Evolutionary conservation across 2,329 filamentous ascomycete species (phyloP), one percentile per base, ranked within the genome.

Genomic region (Cadophora luteo-olivacea): DNA sequence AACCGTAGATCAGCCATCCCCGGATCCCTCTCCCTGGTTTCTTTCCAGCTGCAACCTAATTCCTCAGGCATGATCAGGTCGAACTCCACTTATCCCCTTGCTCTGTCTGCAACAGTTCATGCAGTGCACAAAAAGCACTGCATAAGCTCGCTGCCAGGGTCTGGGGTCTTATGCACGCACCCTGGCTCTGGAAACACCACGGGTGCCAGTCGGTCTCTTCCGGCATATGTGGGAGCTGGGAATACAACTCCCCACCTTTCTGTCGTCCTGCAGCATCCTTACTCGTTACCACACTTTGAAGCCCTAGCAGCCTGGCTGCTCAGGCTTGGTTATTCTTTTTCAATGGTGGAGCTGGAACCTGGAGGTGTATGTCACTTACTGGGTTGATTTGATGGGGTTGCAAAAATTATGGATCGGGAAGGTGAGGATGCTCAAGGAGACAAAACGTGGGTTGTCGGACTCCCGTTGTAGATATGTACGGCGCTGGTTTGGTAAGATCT

Each of bases 161-260:
- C 38, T 1, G 32, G 54, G 54, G 8, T 36, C 12, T 38, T 38
- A 60, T 60, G 55, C 55, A 41, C 9, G 4, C 11, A 41, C 14
- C 55, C 55, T 38, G 16, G 55, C n/a, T 41, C 55, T 58, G 32
- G 55, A 58, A 58, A 58, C 33, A 24, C 55, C 19, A 60, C 55
- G 55, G 55, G 55, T 60, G 55, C 32, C 55, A 41, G 55, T 60
- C 55, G 55, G 33, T 41, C n/a, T 25, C 55, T 60, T 60, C 55
- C 55, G 55, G 55, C 55, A 60, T 60, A 60, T 60, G 55, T 60
- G 36, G n/a, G 33, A 29, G 36, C 55, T 60, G 55, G 55, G 36
- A 60, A 60, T 11, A 14, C 4, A n/a, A 12, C 16, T 58, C 36
- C n/a, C 55, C 55, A 24, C 32, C 36, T 25, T 24, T 60, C 9